Evolutionary conservation across 306 rosid genomes (phyloP).

Genomic region (Citrullus colocynthis): DNA sequence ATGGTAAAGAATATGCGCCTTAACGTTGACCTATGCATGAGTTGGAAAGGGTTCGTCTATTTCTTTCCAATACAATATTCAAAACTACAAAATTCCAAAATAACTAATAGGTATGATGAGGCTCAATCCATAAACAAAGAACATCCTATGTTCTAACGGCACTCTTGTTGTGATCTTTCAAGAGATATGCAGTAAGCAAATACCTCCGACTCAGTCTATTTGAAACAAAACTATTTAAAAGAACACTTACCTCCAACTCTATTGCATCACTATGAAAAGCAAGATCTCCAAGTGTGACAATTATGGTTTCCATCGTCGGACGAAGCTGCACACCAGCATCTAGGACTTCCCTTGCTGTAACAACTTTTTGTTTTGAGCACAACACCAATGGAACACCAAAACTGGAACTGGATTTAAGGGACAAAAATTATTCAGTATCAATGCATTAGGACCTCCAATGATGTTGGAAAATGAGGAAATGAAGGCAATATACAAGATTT

Average conservation of each 20-base stretch:
- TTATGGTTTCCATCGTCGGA: constrained; percentile 56
- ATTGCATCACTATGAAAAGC: constrained; percentile 76
- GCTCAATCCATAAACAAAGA: background rate
- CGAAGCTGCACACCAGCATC: constrained; percentile 68
- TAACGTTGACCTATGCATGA: too few species aligned
- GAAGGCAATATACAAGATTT: background rate
- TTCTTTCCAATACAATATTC: too few species aligned
- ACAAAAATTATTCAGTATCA: background rate
- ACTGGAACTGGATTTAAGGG: constrained; percentile 35
- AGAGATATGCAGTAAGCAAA: background rate
- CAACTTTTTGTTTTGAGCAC: constrained; percentile 42
- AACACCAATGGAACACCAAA: constrained; percentile 67
- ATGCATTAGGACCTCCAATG: background rate
- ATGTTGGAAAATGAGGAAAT: background rate
- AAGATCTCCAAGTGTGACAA: constrained; percentile 76
- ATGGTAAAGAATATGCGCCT: too few species aligned
- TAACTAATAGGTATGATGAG: background rate
- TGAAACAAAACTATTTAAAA: background rate
- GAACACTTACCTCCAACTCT: constrained; percentile 56
- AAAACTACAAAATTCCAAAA: too few species aligned
- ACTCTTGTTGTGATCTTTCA: background rate
- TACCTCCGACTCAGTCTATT: background rate
- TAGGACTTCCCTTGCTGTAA: constrained; percentile 60
- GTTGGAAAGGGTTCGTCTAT: too few species aligned
- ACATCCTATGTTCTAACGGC: background rate